These are phyloP conservation scores for Paxillus ammoniavirescens DNA, from an alignment of 768 basidiomycete species.

Conservation along the genomic window DNA sequence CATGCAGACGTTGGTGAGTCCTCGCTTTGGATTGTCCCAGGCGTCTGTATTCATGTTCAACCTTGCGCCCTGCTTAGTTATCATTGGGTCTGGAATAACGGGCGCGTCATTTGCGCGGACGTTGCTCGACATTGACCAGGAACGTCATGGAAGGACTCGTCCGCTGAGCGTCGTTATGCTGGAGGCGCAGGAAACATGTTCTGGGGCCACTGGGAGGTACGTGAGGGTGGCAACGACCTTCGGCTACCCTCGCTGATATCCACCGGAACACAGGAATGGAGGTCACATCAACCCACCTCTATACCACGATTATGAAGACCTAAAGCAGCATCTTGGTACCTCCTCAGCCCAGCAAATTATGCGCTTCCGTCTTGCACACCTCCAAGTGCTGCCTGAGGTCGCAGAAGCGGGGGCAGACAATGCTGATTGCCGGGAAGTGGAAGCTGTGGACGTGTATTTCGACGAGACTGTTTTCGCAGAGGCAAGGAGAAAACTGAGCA, in stretches of 20 bases:
- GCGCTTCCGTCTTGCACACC: constrained; percentile 40
- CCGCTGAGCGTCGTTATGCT: constrained; percentile 47
- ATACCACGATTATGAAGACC: constrained; percentile 42
- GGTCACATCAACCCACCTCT: constrained; percentile 51
- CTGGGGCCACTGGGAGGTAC: constrained; percentile 52
- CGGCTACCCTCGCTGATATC: background rate
- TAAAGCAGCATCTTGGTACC: constrained; percentile 38
- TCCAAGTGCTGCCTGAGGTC: constrained; percentile 29
- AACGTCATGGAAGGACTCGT: constrained; percentile 12
- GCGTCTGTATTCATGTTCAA: background rate
- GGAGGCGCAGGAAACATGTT: constrained; percentile 60
- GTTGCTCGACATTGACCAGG: constrained; percentile 30
- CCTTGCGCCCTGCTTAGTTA: constrained; percentile 25
- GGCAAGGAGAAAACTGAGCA: constrained; percentile 42
- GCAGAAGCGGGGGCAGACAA: constrained; percentile 28
- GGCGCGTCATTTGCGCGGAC: constrained; percentile 43
- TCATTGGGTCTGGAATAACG: constrained; percentile 57
- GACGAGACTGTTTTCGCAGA: constrained; percentile 30
- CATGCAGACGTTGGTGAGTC: constrained; percentile 55
- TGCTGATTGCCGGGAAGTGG: constrained; percentile 31
- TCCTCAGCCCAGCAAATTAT: constrained; percentile 39
- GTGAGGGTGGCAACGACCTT: constrained; percentile 10
- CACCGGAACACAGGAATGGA: constrained; percentile 38
- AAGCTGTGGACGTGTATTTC: constrained; percentile 36
- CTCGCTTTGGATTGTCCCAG: background rate